A percentile compares a stretch with the other conserved stretches of the same genome.
These are phyloP conservation scores for Cladosporium sp. DNA, from an alignment of 2,329 filamentous ascomycete genomes.

Conservation along the genomic window DNA sequence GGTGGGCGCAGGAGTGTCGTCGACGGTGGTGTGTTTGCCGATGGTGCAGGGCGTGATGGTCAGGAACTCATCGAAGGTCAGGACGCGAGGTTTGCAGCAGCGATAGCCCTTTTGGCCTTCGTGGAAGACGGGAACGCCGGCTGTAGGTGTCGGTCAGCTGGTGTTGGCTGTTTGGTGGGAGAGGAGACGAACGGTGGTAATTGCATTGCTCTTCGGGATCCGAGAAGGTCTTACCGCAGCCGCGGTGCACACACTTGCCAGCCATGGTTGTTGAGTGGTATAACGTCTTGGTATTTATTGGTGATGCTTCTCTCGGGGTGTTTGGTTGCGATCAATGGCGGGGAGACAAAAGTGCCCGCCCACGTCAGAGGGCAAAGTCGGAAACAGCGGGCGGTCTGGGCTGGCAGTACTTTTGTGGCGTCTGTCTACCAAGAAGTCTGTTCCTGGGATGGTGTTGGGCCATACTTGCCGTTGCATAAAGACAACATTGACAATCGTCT, in stretches of 20 bases:
- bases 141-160: conserved; percentile 5
- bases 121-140: conserved; percentile 70
- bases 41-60: conserved; percentile 85
- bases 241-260: conserved; percentile 91
- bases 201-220: conserved; percentile 77
- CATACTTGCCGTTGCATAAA: too few relatives aligned
- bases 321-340: conserved; percentile 3
- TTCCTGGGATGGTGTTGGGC: too few relatives aligned
- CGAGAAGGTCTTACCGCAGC: conserved; percentile 83
- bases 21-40: conserved; percentile 86
- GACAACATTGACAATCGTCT: too few relatives aligned
- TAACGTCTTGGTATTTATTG: too few relatives aligned
- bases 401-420: background rate
- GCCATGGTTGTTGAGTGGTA: conserved; percentile 48
- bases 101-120: conserved; percentile 99
- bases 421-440: background rate
- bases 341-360: conserved; percentile 5
- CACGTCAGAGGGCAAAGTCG: conserved; percentile 1
- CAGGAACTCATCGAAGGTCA: conserved; percentile 98
- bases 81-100: conserved; percentile 93
- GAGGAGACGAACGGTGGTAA: conserved; percentile 70
- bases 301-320: background rate
- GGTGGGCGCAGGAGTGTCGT: conserved; percentile 53
- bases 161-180: background rate
- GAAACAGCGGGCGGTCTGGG: background rate